phyloP scores from a whole-genome alignment of 2,329 filamentous ascomycete species.

The Escovopsis sp. region DNA sequence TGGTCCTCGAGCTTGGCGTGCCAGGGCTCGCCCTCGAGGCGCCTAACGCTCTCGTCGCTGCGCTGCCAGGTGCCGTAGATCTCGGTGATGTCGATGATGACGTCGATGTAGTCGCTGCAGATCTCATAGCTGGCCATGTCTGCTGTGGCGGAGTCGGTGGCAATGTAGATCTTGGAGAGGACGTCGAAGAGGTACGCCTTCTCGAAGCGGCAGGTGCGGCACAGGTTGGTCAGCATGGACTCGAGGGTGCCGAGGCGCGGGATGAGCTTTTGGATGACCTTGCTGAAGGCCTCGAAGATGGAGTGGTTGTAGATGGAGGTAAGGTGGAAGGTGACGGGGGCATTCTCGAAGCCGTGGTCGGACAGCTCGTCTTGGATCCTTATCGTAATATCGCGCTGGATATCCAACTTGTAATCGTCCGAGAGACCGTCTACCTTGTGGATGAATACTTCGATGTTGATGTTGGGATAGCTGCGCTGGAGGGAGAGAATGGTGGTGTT shows the following conservation, averaged over 20 bases:
- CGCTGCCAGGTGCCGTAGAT: conserved; percentile 71
- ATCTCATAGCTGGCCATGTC: conserved; percentile 97
- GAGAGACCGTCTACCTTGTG: conserved; percentile 98
- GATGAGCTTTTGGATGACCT: conserved; percentile 95
- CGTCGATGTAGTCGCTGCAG: conserved; percentile 96
- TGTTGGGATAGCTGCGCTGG: conserved; percentile 75
- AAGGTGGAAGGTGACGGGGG: conserved; percentile 85
- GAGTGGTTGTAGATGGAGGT: conserved; percentile 98
- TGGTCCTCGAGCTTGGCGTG: conserved; percentile 49
- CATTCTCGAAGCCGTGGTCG: conserved; percentile 85
- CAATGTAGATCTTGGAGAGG: conserved; percentile 96
- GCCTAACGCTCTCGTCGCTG: conserved; percentile 36
- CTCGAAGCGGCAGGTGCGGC: conserved; percentile 86
- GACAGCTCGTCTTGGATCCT: conserved; percentile 91
- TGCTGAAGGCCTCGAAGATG: conserved; percentile 96
- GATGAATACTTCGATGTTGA: conserved; percentile 97
- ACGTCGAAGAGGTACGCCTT: conserved; percentile 98
- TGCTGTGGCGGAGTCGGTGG: conserved; percentile 82
- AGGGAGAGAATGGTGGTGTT: conserved; percentile 83
- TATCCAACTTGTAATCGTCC: conserved; percentile 92
- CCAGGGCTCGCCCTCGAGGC: conserved; percentile 46
- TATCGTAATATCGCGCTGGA: conserved; percentile 91
- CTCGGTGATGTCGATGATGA: conserved; percentile 93
- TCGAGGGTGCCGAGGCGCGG: conserved; percentile 87
- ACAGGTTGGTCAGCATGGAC: conserved; percentile 84